These are phyloP conservation scores for Cladosporium sp. DNA, from an alignment of 2,329 filamentous ascomycete genomes.

Conservation along the genomic window DNA sequence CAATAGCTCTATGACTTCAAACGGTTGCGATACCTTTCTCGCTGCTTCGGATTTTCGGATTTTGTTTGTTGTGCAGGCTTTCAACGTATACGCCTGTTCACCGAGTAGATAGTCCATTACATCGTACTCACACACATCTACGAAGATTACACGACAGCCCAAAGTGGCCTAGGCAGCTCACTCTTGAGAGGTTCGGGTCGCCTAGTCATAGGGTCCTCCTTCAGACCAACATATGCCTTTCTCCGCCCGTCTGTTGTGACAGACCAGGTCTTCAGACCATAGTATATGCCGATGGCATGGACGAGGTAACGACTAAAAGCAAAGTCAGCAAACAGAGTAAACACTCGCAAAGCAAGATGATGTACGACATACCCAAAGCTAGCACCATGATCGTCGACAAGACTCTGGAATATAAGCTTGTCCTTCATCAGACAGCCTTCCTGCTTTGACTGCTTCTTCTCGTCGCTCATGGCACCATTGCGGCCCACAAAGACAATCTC, in stretches of 20 bases:
- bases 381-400: conserved; percentile 72
- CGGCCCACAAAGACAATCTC: conserved; percentile 88
- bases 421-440: conserved; percentile 57
- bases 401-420: conserved; percentile 77
- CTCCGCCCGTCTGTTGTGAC: conserved; percentile 68
- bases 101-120: not conserved
- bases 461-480: conserved; percentile 63
- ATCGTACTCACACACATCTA: not conserved
- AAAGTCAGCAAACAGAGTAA: not conserved
- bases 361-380: conserved; percentile 70
- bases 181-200: conserved; percentile 34
- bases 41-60: not conserved
- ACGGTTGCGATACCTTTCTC: too few relatives aligned
- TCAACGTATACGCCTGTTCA: not conserved
- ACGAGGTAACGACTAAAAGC: conserved; percentile 77
- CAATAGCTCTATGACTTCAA: too few relatives aligned
- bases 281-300: conserved; percentile 89
- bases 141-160: conserved; percentile 51
- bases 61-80: not conserved
- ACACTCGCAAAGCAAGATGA: not conserved
- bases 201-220: conserved; percentile 44
- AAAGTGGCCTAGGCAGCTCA: conserved; percentile 62
- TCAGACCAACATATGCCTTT: conserved; percentile 80
- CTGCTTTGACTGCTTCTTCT: conserved; percentile 50
- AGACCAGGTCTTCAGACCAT: conserved; percentile 81